phyloP scores from a whole-genome alignment of 208 protist species.

The Leptomonas seymouri region DNA sequence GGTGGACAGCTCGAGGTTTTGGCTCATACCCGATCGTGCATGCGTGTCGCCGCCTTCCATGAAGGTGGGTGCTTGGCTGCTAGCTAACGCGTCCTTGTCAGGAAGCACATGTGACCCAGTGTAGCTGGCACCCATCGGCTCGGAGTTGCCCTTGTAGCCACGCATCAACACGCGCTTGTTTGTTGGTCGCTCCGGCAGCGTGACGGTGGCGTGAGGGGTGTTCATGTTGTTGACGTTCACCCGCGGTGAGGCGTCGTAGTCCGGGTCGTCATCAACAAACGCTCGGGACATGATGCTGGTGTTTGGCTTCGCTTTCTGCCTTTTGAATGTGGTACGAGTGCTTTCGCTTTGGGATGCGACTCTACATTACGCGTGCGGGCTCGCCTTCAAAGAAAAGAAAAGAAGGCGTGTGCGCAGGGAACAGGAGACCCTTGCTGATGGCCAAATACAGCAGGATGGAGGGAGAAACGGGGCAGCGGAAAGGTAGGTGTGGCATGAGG shows the following conservation, averaged over 20 bases:
- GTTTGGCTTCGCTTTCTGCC: no score
- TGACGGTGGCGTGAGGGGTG: constrained; percentile 56
- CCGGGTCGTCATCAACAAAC: constrained; percentile 20
- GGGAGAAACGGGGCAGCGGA: no score
- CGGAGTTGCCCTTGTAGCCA: not conserved
- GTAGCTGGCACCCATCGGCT: not conserved
- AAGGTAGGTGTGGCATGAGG: no score
- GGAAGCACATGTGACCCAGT: not conserved
- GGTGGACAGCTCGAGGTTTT: not conserved
- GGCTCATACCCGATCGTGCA: not conserved
- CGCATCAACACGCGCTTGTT: constrained; percentile 10
- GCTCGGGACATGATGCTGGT: constrained; percentile 10
- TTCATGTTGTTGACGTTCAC: constrained; percentile 92
- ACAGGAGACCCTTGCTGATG: no score
- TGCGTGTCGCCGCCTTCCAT: not conserved
- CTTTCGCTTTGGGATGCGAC: not conserved
- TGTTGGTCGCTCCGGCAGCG: constrained; percentile 40
- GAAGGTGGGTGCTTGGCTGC: not conserved
- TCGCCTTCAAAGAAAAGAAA: no score
- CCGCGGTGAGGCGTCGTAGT: constrained; percentile 17
- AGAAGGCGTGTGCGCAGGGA: no score
- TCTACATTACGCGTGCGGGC: not conserved
- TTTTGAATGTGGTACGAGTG: no score
- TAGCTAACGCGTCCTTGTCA: not conserved
- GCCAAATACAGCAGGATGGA: no score